Evolutionary conservation across 83 land plant species (phyloP).

Genomic region (Picea abies): DNA sequence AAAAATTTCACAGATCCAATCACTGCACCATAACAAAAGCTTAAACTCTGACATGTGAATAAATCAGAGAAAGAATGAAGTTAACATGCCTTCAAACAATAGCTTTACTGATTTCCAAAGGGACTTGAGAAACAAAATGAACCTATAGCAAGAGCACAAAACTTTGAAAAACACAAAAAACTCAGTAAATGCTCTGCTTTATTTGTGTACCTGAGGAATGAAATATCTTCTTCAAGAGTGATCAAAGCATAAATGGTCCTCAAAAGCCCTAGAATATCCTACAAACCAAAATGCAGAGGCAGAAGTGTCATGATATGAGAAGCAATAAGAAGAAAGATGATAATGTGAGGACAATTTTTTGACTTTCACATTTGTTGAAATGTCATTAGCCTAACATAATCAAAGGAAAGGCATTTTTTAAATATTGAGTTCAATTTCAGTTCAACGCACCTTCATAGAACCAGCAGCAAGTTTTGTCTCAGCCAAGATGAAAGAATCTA

Average conservation of each 20-base stretch:
- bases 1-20: no score
- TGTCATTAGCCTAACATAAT: no score
- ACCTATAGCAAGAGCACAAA: no score
- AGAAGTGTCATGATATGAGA: not conserved
- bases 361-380: not conserved
- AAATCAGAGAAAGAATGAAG: no score
- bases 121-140: no score
- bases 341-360: not conserved
- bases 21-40: no score
- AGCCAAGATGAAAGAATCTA: slow-evolving; percentile 54
- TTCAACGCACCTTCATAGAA: slow-evolving; percentile 65
- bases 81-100: no score
- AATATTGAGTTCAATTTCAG: no score
- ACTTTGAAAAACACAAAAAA: no score
- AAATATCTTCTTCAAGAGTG: slow-evolving; percentile 72
- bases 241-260: slow-evolving; percentile 72
- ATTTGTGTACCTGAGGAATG: slow-evolving; percentile 65
- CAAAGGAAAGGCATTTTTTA: not conserved
- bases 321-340: not conserved
- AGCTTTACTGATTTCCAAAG: no score
- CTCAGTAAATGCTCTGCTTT: no score
- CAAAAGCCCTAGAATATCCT: slow-evolving; percentile 72
- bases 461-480: slow-evolving; percentile 50
- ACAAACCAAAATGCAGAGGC: slow-evolving; percentile 13
- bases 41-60: no score